Percentiles rank a stretch among this genome's conserved stretches.
These are phyloP conservation scores for Aspergillus bridgeri DNA, from an alignment of 495 filamentous ascomycete genomes.

Conservation along the genomic window DNA sequence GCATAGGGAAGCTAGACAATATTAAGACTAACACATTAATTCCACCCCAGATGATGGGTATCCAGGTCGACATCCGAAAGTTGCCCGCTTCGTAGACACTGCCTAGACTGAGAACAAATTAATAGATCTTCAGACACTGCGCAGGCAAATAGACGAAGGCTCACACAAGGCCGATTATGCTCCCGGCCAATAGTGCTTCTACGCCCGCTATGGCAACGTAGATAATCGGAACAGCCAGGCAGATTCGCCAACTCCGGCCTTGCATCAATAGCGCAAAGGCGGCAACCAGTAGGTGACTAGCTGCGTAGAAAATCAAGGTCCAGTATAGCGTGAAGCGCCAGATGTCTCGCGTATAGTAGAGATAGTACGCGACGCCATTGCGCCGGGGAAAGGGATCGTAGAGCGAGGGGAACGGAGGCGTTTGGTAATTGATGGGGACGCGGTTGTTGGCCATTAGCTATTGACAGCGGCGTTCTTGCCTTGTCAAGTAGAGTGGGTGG, in stretches of 20 bases:
- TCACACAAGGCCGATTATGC: constrained; percentile 83
- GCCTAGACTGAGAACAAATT: constrained; percentile 59
- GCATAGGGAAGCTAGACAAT: constrained; percentile 89
- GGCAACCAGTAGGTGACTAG: constrained; percentile 52
- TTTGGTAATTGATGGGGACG: constrained; percentile 63
- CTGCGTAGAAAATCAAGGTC: constrained; percentile 59
- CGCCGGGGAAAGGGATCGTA: constrained; percentile 66
- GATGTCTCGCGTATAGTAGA: constrained; percentile 77
- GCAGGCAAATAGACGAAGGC: constrained; percentile 29
- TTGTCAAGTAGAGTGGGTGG: constrained; percentile 6
- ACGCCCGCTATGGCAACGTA: constrained; percentile 72
- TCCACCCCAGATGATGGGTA: constrained; percentile 90
- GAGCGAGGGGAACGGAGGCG: constrained; percentile 82
- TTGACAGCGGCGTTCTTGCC: not conserved
- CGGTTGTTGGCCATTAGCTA: constrained; percentile 40
- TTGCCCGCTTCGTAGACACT: constrained; percentile 83
- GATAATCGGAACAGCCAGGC: constrained; percentile 72
- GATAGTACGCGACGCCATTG: constrained; percentile 53
- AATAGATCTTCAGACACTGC: not conserved
- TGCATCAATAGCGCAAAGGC: constrained; percentile 72
- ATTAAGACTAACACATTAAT: constrained; percentile 88
- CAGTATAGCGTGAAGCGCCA: constrained; percentile 91
- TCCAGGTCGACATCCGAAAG: constrained; percentile 96
- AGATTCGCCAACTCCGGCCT: constrained; percentile 63
- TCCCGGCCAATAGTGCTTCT: constrained; percentile 83